These are phyloP conservation scores for Suillus ampliporus DNA, from an alignment of 768 basidiomycete species.

Conservation along the genomic window DNA sequence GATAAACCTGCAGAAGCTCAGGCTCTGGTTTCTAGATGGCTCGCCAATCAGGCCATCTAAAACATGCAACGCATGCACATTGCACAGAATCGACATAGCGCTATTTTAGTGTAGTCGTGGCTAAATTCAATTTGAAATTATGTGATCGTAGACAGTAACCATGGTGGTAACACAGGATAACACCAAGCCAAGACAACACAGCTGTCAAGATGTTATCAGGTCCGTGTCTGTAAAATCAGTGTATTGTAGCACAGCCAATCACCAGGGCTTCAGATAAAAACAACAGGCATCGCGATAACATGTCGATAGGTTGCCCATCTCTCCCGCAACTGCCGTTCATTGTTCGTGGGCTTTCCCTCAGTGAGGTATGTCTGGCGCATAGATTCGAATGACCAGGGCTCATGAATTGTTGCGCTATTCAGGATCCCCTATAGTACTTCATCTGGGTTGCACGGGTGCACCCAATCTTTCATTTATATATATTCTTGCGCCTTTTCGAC, in stretches of 20 bases:
- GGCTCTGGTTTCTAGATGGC: constrained; percentile 69
- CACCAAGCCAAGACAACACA: background rate
- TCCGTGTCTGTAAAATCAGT: background rate
- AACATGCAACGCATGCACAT: background rate
- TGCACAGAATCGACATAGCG: too few relatives aligned
- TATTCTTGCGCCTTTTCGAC: background rate
- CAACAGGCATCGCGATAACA: background rate
- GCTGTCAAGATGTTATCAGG: background rate
- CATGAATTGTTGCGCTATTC: background rate
- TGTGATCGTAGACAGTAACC: too few relatives aligned
- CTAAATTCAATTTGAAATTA: background rate
- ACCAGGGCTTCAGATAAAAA: background rate
- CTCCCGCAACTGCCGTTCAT: constrained; percentile 1
- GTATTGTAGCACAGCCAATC: constrained; percentile 5
- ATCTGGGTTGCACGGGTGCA: constrained; percentile 73
- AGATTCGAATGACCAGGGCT: background rate
- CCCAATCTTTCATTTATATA: constrained; percentile 38
- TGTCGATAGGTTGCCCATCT: background rate
- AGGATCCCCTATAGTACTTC: constrained; percentile 1
- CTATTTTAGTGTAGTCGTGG: constrained; percentile 1
- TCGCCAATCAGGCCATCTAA: constrained; percentile 49
- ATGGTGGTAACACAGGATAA: background rate
- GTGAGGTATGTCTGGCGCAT: background rate
- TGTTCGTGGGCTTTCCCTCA: background rate
- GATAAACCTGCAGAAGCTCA: constrained; percentile 71